These are phyloP conservation scores for Rickenella mellea DNA, from an alignment of 768 basidiomycete genomes.

Conservation along the genomic window DNA sequence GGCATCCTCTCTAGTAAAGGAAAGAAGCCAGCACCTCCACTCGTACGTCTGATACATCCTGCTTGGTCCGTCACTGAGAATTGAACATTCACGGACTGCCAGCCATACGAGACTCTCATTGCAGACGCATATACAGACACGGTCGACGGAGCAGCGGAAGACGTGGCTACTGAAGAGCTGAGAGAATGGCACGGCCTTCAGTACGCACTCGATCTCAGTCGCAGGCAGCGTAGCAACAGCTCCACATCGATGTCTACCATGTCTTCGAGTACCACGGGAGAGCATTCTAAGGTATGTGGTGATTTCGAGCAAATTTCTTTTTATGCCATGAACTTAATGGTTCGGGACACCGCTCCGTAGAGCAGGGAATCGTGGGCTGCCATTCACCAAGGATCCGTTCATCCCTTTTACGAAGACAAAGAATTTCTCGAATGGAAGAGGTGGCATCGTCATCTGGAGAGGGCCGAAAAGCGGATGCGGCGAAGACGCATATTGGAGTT, in stretches of 20 bases:
- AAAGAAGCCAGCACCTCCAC: background rate
- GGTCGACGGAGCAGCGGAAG: background rate
- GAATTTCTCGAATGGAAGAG: constrained; percentile 33
- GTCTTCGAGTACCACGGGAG: constrained; percentile 15
- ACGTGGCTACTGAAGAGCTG: constrained; percentile 11
- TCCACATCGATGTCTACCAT: constrained; percentile 14
- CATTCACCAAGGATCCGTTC: constrained; percentile 26
- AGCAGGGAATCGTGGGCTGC: constrained; percentile 37
- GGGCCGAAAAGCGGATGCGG: constrained; percentile 20
- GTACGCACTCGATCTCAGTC: constrained; percentile 33
- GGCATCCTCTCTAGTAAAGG: background rate
- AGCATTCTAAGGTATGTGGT: constrained; percentile 28
- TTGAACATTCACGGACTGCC: background rate
- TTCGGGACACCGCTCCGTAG: constrained; percentile 15
- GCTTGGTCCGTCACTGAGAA: background rate
- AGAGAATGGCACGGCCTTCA: constrained; percentile 36
- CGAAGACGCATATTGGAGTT: constrained; percentile 21
- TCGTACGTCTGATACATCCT: background rate
- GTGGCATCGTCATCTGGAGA: constrained; percentile 35
- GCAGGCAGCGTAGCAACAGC: constrained; percentile 23
- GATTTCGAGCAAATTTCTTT: background rate
- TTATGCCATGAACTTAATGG: background rate
- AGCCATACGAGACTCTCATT: constrained; percentile 15
- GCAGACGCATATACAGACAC: constrained; percentile 9
- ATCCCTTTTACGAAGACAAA: constrained; percentile 30